phyloP scores from a whole-genome alignment of 805 yeast species.

The Nakazawaea wickerhamii region DNA sequence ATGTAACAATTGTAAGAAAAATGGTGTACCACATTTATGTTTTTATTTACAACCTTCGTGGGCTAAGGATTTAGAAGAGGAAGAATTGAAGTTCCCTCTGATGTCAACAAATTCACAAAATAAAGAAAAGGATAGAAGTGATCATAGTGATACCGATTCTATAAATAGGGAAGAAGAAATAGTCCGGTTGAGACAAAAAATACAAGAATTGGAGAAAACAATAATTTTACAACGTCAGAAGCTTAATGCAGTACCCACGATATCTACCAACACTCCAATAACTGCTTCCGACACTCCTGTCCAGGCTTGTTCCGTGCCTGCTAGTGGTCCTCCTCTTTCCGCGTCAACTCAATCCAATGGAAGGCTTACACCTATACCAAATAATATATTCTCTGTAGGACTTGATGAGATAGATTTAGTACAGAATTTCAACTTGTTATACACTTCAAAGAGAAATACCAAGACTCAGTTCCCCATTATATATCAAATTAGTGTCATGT shows the following conservation, averaged over 20 bases:
- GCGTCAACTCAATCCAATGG: constrained; percentile 8
- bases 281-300: constrained; percentile 1
- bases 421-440: constrained; percentile 28
- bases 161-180: constrained; percentile 21
- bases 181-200: constrained; percentile 18
- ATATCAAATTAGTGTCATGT: constrained; percentile 41
- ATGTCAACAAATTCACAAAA: constrained; percentile 11
- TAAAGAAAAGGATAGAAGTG: constrained; percentile 7
- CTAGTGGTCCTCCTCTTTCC: too few species aligned
- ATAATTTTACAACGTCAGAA: constrained; percentile 2
- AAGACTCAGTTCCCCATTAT: constrained; percentile 31
- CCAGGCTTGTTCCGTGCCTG: too few species aligned
- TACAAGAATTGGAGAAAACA: constrained; percentile 24
- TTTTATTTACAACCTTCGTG: constrained; percentile 56
- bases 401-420: constrained; percentile 24
- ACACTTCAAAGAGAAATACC: constrained; percentile 30
- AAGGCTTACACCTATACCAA: not conserved
- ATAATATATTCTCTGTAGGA: constrained; percentile 8
- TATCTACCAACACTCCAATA: not conserved
- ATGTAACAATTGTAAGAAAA: constrained; percentile 50
- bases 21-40: constrained; percentile 54
- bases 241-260: not conserved
- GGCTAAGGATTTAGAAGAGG: constrained; percentile 42
- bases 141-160: constrained; percentile 11
- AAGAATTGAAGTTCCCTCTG: constrained; percentile 22